Conservation (phyloP, 805 yeast genomes). For the Kuraishia piskuri region DNA sequence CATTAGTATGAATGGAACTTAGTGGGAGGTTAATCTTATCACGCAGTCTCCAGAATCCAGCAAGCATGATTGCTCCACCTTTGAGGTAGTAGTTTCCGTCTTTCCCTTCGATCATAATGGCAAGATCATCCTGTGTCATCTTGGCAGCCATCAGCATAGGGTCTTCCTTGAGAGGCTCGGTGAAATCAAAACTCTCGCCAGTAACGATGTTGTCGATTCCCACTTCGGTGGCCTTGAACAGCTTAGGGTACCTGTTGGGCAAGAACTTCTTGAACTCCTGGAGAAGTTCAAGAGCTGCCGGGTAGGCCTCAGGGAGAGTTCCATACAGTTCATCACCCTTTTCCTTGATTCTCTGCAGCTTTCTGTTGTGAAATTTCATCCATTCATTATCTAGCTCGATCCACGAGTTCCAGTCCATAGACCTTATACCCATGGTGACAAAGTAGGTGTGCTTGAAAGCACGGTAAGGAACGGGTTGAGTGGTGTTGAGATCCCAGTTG, state of each 20-base stretch:
- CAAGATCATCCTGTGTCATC: constrained; percentile 59
- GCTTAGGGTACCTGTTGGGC: constrained; percentile 48
- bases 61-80: constrained; percentile 55
- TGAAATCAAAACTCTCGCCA: constrained; percentile 38
- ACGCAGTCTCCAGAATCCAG: constrained; percentile 62
- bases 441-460: constrained; percentile 59
- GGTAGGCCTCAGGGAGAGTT: constrained; percentile 39
- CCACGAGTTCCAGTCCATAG: constrained; percentile 56
- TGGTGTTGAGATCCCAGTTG: constrained; percentile 39
- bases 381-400: constrained; percentile 63
- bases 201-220: constrained; percentile 46
- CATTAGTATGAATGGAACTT: constrained; percentile 51
- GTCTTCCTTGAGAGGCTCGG: constrained; percentile 31
- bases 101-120: constrained; percentile 52
- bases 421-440: constrained; percentile 63
- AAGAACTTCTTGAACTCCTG: constrained; percentile 43
- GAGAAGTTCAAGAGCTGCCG: constrained; percentile 48
- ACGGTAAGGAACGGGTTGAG: constrained; percentile 53
- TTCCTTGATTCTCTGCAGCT: constrained; percentile 38
- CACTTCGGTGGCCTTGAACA: constrained; percentile 34
- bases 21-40: constrained; percentile 53
- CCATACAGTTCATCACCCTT: constrained; percentile 40
- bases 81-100: constrained; percentile 49
- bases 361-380: constrained; percentile 44
- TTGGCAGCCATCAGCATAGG: constrained; percentile 52